Base-by-base conservation (phyloP, 2,329 filamentous ascomycete species). In the Microsporum canis region DNA sequence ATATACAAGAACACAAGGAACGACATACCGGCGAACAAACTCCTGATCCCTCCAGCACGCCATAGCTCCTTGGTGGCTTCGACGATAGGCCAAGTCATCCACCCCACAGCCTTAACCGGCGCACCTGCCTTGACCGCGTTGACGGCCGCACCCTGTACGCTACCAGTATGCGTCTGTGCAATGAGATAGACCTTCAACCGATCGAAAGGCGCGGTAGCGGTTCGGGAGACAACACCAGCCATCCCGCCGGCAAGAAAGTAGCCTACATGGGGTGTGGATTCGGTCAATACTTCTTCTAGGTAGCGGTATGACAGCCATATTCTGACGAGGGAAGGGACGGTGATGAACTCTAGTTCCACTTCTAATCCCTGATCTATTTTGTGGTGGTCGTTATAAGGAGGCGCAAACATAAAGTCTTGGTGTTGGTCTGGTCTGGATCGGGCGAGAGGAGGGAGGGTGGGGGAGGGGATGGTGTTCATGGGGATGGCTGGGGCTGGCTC, bases 151-250 rank as follows among this genome's bases (percentile, higher is more conserved):
- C 58, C 47, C 68, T 79, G 77, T 66, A 82, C 70, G 62, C 80
- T 81, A 17, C 14, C 36, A 61, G 80, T 77, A 65, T 80, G 82
- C 62, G 90, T 95, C 75, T 95, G 92, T 59, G 95, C 92, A 69
- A 99, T 94, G 59, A 99, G 84, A 74, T 95, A 97, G 66, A 99
- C 94, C 78, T 97, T 97, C 62, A 99, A 80, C 68, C 94, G 90
- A 78, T 99, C 94, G 75, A 99, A 86, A 63, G 94, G 94, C 63
- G 94, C 94, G 67, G 94, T 99, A 65, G 89, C 88, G 71, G 94
- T 97, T 72, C 94, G 87, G 72, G 92, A 97, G 69, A 96, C 87
- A 73, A 91, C 92, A 73, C 94, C 94, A 73, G 92, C 91, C 72
- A 95, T 81, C 75, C 91, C 94, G 80, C 94, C 94, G 74, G 94